phyloP scores from a whole-genome alignment of 192 early-diverging fungal species.

The Dissophora ornata region DNA sequence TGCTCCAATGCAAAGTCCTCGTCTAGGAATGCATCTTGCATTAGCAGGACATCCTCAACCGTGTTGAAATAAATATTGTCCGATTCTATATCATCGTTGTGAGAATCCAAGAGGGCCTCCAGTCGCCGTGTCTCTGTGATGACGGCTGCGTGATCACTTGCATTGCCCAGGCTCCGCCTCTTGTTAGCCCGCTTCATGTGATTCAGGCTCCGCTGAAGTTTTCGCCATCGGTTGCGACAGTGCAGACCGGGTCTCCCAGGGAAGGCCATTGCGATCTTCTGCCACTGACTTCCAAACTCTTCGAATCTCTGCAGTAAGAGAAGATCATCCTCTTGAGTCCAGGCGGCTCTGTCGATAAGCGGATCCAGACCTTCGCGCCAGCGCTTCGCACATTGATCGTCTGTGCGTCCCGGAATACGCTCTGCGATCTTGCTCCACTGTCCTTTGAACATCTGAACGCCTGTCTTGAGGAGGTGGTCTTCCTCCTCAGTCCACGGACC shows the following conservation, averaged over 20 bases:
- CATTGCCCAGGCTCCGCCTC: slow-evolving; percentile 15
- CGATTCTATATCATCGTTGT: slow-evolving; percentile 15
- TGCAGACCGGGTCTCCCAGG: slow-evolving; percentile 80
- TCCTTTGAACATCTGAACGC: slow-evolving; percentile 74
- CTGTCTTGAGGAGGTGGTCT: slow-evolving; percentile 75
- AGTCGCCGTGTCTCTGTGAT: slow-evolving; percentile 17
- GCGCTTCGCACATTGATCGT: slow-evolving; percentile 91
- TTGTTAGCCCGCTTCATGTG: slow-evolving; percentile 45
- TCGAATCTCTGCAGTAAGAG: slow-evolving; percentile 68
- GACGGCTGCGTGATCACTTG: slow-evolving; percentile 6
- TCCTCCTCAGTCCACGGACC: slow-evolving; percentile 88
- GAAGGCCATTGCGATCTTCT: slow-evolving; percentile 81
- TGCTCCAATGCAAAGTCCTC: slow-evolving; percentile 32
- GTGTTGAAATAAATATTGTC: slow-evolving; percentile 9
- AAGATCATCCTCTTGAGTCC: slow-evolving; percentile 75
- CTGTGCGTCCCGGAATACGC: slow-evolving; percentile 81
- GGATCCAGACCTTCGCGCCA: slow-evolving; percentile 92
- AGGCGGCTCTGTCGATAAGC: slow-evolving; percentile 75
- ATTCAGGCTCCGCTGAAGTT: slow-evolving; percentile 69
- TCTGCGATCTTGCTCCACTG: slow-evolving; percentile 89
- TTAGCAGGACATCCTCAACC: slow-evolving; percentile 22
- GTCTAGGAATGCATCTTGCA: slow-evolving; percentile 33
- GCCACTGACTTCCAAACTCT: slow-evolving; percentile 82
- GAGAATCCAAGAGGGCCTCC: slow-evolving; percentile 23
- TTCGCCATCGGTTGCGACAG: slow-evolving; percentile 84